Evolutionary conservation across 2,329 filamentous ascomycete species (phyloP), one percentile per base, ranked within the genome.

Genomic region (Coniella vitis): DNA sequence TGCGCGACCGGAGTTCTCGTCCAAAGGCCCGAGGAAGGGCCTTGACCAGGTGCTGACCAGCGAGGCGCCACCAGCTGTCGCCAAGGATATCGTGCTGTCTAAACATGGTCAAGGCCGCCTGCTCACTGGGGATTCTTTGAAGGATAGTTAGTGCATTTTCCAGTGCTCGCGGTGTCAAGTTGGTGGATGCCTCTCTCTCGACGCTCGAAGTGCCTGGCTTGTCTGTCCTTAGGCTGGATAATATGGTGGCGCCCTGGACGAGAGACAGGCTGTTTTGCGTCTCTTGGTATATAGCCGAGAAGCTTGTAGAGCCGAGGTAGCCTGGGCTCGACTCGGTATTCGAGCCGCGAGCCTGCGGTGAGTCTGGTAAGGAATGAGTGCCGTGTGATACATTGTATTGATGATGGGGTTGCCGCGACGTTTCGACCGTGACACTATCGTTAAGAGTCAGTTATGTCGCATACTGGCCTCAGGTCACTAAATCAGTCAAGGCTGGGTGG

Each of bases 251-350:
- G 34, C 55, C 59, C 44, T 65, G 59, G 9, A 65, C 56, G 4
- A 66, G 60, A 4, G 63, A 66, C 2, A 71, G 56, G 16, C 63
- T 70, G 36, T 64, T 65, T 8, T 66, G 61, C 1, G 69, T 69
- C 48, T 72, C 70, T 19, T 69, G 66, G 41, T 67, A 69, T 19
- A 72, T 67, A 13, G 64, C 61, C 41, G 61, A 67, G 52, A 69
- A 69, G 48, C 68, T 72, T 2, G 69, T 72, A 55, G 66, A 70
- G 46, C 70, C 70, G n/a, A 73, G 61, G 58, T 72, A 72, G 1
- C 70, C 71, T 32, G 58, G 52, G 21, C 56, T 44, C 2, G 54
- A 43, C 13, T 45, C 54, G 31, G 47, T 46, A 7, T 29, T 16
- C n/a, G 31, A 21, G 4, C 22, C 22, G 3, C 20, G 36, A 19